Evolutionary conservation across 179 eudicot genomes (phyloP).

Genomic region (Silene coronaria): DNA sequence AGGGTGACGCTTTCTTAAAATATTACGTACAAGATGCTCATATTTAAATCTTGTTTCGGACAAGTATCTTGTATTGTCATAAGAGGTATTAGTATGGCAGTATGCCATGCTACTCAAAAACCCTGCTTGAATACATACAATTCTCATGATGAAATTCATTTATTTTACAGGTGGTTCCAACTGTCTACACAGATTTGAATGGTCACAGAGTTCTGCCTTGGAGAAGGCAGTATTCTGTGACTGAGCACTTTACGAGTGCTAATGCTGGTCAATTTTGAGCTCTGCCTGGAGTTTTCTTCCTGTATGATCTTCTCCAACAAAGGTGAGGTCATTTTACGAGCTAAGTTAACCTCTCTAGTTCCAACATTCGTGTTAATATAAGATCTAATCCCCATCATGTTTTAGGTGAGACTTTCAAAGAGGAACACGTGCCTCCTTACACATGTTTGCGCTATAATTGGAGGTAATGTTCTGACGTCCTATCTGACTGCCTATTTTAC

Average conservation of each 20-base stretch:
- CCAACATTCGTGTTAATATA: neutral
- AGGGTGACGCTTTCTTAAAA: too few species aligned
- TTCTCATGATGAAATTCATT: neutral
- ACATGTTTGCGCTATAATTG: neutral
- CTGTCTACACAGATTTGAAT: constrained; percentile 63
- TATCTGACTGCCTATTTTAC: too few species aligned
- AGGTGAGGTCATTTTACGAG: constrained; percentile 39
- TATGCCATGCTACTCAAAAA: neutral
- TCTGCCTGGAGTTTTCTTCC: constrained; percentile 92
- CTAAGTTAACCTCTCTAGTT: neutral
- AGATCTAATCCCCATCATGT: neutral
- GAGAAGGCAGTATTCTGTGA: constrained; percentile 97
- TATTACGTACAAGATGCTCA: too few species aligned
- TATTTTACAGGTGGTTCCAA: constrained; percentile 81
- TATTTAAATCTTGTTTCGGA: too few species aligned
- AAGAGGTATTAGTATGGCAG: too few species aligned
- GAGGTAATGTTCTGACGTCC: neutral
- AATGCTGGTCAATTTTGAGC: constrained; percentile 50
- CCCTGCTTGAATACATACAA: neutral
- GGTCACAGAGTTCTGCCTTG: constrained; percentile 26
- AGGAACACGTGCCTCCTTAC: neutral
- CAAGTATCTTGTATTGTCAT: too few species aligned
- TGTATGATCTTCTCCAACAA: constrained; percentile 94
- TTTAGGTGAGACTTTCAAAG: neutral
- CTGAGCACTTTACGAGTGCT: constrained; percentile 74